Percentiles rank a stretch among this genome's conserved stretches.
phyloP scores from a whole-genome alignment of 768 basidiomycete genomes.

The Russula sp. region DNA sequence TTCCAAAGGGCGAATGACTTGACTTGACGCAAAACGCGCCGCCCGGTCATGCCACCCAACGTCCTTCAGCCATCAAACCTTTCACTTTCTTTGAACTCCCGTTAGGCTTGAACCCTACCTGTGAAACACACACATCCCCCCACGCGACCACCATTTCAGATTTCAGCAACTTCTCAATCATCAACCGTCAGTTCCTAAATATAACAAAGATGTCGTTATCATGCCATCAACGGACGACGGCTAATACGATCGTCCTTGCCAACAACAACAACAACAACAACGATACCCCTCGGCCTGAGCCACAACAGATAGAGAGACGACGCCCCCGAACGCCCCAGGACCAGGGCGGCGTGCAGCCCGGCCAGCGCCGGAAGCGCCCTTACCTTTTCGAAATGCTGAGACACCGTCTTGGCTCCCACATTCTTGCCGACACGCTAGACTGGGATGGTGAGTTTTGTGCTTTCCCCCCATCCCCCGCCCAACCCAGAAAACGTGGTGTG shows the following conservation, averaged over 20 bases:
- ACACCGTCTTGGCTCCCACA: neutral
- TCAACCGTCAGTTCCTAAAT: neutral
- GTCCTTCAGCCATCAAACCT: conserved; percentile 4
- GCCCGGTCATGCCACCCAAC: neutral
- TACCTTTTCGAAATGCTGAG: conserved; percentile 14
- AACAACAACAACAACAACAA: too few species aligned
- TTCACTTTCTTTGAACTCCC: conserved; percentile 3
- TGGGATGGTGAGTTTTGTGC: conserved; percentile 16
- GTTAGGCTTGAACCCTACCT: too few species aligned
- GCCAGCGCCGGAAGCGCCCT: neutral
- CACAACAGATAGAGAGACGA: neutral
- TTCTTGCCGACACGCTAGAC: conserved; percentile 21
- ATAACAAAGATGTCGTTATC: neutral
- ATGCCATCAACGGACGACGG: neutral
- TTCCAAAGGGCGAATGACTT: too few species aligned
- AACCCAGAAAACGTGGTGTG: too few species aligned
- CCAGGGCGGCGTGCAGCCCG: neutral
- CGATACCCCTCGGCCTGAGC: neutral
- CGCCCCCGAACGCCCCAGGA: neutral
- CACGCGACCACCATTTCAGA: too few species aligned
- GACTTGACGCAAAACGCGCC: neutral
- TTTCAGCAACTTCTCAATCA: too few species aligned
- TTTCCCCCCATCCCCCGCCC: neutral
- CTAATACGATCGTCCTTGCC: neutral
- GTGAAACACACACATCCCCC: too few species aligned